Conservation (phyloP, 2,329 filamentous ascomycete species). For the Colletotrichum siamense region DNA sequence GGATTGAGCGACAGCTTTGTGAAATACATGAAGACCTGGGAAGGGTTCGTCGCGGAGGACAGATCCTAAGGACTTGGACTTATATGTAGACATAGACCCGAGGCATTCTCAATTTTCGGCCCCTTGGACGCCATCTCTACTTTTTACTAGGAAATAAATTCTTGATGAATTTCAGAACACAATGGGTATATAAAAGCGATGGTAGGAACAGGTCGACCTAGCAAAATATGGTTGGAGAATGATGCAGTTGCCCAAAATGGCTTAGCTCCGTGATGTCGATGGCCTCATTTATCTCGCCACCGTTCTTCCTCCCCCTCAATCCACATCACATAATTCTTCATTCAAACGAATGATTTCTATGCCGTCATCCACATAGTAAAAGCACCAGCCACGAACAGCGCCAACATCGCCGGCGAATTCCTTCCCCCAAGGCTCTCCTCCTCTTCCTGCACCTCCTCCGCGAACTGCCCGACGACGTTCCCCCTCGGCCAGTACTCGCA, state of each 20-base stretch:
- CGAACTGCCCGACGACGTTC: constrained; percentile 63
- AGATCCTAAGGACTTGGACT: neutral
- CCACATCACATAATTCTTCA: neutral
- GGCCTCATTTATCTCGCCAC: neutral
- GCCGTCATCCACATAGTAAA: neutral
- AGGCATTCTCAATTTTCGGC: too few relatives aligned
- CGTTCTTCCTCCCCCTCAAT: neutral
- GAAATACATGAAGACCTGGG: neutral
- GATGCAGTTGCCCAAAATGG: neutral
- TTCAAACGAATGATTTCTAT: neutral
- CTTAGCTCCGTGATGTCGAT: neutral
- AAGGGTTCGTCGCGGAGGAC: neutral
- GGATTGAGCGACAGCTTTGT: neutral
- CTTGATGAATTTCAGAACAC: neutral
- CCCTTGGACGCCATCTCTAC: too few relatives aligned
- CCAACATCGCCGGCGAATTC: neutral
- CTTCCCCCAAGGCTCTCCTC: neutral
- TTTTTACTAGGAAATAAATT: rapidly evolving
- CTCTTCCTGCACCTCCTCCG: constrained; percentile 27
- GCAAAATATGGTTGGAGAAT: neutral
- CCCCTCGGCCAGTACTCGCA: constrained; percentile 75
- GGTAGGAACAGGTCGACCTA: neutral
- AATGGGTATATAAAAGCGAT: neutral
- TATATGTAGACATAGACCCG: neutral
- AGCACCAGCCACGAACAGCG: neutral